Base-by-base conservation (phyloP, 768 basidiomycete species). In the Lactifluus volemus region DNA sequence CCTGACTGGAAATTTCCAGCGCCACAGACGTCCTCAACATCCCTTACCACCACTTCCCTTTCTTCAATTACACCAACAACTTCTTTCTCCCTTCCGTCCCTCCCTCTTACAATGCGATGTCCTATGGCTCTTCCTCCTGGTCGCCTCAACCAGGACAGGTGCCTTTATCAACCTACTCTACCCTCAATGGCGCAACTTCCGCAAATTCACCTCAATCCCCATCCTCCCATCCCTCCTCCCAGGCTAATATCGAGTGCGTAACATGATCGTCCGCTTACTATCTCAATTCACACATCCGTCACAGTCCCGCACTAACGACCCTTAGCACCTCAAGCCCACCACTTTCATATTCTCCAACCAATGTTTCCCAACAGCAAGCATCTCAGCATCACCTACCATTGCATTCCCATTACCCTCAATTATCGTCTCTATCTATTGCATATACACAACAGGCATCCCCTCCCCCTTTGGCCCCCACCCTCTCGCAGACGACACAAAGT, bases 141-240 rank as follows among this genome's bases (percentile, higher is more conserved):
- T 65, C 78, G 1, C 67, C 71, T 19, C 68, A 76, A 8, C 70
- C 74, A 1, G 68, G 71, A 9, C 55, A 67, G 47, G 73, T 89
- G 1, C 88, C 88, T 0, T 70, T 90, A 32, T 89, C 88, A 14
- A 83, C 74, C 61, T 90, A 89, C 63, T 90, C 89, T n/a, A 82
- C 83, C 49, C 73, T 89, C 51, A 88, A 89, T 70, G 87, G 86
- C 15, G 86, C 88, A n/a, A 87, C 85, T 11, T 81, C 75, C 1
- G 72, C 78, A 15, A 71, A 77, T 38, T 68, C 76, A 11, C 61
- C 75, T 64, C 74, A 45, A 32, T 54, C 70, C 6, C 69, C 74
- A 11, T 69, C 69, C n/a, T 72, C 73, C 32, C 70, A 73, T 39
- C 59, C 69, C 3, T 73, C 75, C 32, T 73, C 75, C 32, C 69